These are phyloP conservation scores for Colletotrichum phormii DNA, from an alignment of 2,329 filamentous ascomycete species.

Conservation along the genomic window DNA sequence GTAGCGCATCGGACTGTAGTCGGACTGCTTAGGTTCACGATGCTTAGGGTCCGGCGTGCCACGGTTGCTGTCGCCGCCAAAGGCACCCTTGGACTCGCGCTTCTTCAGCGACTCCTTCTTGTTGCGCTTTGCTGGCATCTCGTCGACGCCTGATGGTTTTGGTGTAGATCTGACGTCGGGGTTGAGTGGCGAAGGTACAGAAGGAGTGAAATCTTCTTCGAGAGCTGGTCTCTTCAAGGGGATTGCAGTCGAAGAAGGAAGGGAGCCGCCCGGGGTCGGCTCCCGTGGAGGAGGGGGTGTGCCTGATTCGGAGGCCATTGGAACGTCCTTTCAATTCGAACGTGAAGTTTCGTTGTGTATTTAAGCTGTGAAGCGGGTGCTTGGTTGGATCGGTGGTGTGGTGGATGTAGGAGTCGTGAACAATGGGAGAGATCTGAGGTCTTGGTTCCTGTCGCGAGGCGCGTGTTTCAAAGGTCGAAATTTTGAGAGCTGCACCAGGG, in stretches of 20 bases:
- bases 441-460: conserved; percentile 8
- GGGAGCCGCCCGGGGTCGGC: conserved; percentile 51
- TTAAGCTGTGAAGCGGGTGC: conserved; percentile 6
- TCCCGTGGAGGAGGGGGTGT: conserved; percentile 56
- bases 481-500: conserved; percentile 17
- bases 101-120: conserved; percentile 79
- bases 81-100: conserved; percentile 69
- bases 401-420: not conserved
- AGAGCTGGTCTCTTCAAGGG: conserved; percentile 72
- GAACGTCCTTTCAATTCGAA: not conserved
- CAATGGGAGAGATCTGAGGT: not conserved
- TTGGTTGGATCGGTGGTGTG: not conserved
- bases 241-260: conserved; percentile 58
- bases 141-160: conserved; percentile 47
- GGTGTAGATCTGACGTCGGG: conserved; percentile 64
- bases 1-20: conserved; percentile 68
- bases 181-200: conserved; percentile 80
- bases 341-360: conserved; percentile 2
- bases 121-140: conserved; percentile 53
- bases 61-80: conserved; percentile 60
- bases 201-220: conserved; percentile 77
- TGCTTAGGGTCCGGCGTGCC: conserved; percentile 68
- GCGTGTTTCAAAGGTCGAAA: conserved; percentile 21
- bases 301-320: conserved; percentile 51
- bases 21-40: conserved; percentile 49